Evolutionary conservation across 1,139 yeast genomes (phyloP).

Genomic region (Magnusiomyces clavatus): DNA sequence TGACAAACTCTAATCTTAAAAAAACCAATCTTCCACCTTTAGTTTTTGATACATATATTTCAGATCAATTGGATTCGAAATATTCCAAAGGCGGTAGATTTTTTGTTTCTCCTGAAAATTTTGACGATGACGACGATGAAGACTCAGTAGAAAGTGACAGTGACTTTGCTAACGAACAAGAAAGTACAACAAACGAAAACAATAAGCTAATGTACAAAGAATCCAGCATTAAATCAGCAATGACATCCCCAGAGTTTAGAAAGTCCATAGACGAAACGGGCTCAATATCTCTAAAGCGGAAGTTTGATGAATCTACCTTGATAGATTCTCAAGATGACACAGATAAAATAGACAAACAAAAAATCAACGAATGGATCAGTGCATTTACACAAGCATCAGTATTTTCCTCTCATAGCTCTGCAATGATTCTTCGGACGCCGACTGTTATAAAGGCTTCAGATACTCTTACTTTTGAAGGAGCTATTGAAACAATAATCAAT

Average conservation of each 20-base stretch:
- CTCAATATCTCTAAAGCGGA: neutral
- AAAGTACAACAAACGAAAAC: constrained; percentile 9
- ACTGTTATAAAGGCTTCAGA: neutral
- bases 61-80: constrained; percentile 68
- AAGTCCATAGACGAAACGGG: no score
- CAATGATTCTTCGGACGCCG: neutral
- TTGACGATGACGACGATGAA: constrained; percentile 18
- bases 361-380: neutral
- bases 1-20: constrained; percentile 40
- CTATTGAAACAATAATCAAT: constrained; percentile 32
- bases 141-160: constrained; percentile 9
- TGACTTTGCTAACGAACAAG: constrained; percentile 5
- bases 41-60: constrained; percentile 69
- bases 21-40: constrained; percentile 55
- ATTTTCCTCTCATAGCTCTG: neutral
- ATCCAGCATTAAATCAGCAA: constrained; percentile 2
- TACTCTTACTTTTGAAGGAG: constrained; percentile 18
- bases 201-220: constrained; percentile 2
- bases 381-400: neutral
- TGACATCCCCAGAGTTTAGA: constrained; percentile 6
- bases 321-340: neutral
- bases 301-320: neutral
- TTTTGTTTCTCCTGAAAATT: constrained; percentile 40
- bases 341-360: constrained; percentile 1
- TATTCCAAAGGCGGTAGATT: constrained; percentile 83